Evolutionary conservation across 1,139 yeast species (phyloP).

Genomic region (Meyerozyma guilliermondii): DNA sequence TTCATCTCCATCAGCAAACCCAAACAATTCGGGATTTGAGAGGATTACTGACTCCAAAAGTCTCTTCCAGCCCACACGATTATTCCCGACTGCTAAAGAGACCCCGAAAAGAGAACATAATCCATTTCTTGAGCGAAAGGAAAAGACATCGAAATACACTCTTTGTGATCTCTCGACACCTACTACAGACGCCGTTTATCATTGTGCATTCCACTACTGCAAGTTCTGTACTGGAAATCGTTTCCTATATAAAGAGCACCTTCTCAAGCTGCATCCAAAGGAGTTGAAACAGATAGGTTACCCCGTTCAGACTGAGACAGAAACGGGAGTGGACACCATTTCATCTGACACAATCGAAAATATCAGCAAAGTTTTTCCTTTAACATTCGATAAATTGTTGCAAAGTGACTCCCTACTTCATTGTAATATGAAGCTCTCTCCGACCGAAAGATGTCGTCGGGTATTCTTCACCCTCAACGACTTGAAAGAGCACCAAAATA

Average conservation of each 20-base stretch:
- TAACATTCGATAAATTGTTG: background rate
- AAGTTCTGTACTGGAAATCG: conserved; percentile 29
- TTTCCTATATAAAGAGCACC: conserved; percentile 25
- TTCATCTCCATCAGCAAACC: no score
- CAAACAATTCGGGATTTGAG: no score
- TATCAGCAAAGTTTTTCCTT: background rate
- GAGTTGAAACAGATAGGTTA: conserved; percentile 28
- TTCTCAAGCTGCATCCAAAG: conserved; percentile 21
- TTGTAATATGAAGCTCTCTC: background rate
- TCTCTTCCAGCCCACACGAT: no score
- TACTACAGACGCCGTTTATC: conserved; percentile 9
- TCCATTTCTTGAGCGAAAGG: conserved; percentile 9
- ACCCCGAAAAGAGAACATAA: conserved; percentile 8
- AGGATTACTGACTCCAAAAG: no score
- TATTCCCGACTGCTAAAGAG: background rate
- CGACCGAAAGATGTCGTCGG: background rate
- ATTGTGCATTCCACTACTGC: conserved; percentile 30
- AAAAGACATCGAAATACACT: background rate
- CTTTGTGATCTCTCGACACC: background rate
- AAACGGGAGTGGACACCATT: background rate
- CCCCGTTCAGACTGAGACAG: conserved; percentile 16
- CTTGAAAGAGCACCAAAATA: background rate
- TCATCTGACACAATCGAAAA: background rate
- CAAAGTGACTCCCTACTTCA: background rate
- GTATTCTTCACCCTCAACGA: background rate